phyloP scores from a whole-genome alignment of 2,329 filamentous ascomycete genomes.

The Alternaria postmessia region DNA sequence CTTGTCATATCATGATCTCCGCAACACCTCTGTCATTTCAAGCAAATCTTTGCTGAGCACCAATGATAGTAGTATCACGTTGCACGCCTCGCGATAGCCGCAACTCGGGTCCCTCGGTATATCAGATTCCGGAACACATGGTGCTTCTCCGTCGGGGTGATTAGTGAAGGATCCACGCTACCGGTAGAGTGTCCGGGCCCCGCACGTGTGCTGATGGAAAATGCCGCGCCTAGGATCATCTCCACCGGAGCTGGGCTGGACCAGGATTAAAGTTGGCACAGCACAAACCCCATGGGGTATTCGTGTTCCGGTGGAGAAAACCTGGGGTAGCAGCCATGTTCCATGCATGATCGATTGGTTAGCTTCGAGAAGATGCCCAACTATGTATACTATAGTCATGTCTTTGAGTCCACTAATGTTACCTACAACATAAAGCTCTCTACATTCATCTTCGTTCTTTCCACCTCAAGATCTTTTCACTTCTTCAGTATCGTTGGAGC shows the following conservation, averaged over 20 bases:
- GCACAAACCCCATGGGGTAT: slow-evolving; percentile 5
- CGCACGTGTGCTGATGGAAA: background rate
- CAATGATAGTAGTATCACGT: background rate
- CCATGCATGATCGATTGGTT: background rate
- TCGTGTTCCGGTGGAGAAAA: background rate
- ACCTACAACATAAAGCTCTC: background rate
- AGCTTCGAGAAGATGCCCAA: background rate
- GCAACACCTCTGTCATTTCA: too few species aligned
- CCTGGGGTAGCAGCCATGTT: slow-evolving; percentile 4
- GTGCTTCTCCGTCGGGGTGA: background rate
- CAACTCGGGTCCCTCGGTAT: background rate
- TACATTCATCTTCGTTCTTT: background rate
- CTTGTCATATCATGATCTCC: background rate
- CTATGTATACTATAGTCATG: background rate
- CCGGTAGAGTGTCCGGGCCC: background rate
- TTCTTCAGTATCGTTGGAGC: background rate
- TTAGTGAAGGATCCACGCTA: background rate
- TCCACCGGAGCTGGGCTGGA: background rate
- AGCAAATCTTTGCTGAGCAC: background rate
- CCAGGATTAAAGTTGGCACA: background rate
- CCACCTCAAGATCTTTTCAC: background rate
- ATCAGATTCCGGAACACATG: background rate
- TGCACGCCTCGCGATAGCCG: background rate
- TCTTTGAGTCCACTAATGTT: background rate
- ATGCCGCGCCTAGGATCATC: background rate